Evolutionary conservation across 345 rosid species (phyloP).

Genomic region (Leavenworthia alabamica): DNA sequence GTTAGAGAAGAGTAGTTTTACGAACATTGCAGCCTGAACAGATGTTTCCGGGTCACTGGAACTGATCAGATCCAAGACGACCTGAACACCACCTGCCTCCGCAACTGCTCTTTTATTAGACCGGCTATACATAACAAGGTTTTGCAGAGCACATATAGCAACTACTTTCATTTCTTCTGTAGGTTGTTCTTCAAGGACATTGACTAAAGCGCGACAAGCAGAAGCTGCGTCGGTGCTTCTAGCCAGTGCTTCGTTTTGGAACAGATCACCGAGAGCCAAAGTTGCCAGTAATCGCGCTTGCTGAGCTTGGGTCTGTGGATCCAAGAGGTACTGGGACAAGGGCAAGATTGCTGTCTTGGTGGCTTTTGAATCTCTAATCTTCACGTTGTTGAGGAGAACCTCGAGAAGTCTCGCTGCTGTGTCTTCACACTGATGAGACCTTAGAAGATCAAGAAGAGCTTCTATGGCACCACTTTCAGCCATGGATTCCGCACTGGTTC

Average conservation of each 20-base stretch:
- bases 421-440: conserved; percentile 96
- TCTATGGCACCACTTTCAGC: conserved; percentile 98
- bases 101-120: conserved; percentile 99
- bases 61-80: conserved; percentile 83
- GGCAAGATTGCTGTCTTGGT: conserved; percentile 89
- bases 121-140: conserved; percentile 91
- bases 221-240: conserved; percentile 90
- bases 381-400: conserved; percentile 88
- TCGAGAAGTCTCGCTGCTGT: conserved; percentile 92
- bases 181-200: conserved; percentile 97
- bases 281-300: conserved; percentile 89
- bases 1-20: conserved; percentile 91
- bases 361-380: conserved; percentile 88
- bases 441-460: conserved; percentile 92
- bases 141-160: conserved; percentile 94
- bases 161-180: conserved; percentile 99
- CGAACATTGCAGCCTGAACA: conserved; percentile 95
- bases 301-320: conserved; percentile 98
- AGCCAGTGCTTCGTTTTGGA: conserved; percentile 95
- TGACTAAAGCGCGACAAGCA: conserved; percentile 96
- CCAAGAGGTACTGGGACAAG: conserved; percentile 88
- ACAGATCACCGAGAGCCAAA: conserved; percentile 94
- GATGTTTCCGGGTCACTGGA: conserved; percentile 96
- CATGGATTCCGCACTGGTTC: conserved; percentile 97
- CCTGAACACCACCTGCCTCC: conserved; percentile 99